Evolutionary conservation across 148 eudicot genomes (phyloP), one percentile per base, ranked within the genome.

Genomic region (Diospyros kaki): DNA sequence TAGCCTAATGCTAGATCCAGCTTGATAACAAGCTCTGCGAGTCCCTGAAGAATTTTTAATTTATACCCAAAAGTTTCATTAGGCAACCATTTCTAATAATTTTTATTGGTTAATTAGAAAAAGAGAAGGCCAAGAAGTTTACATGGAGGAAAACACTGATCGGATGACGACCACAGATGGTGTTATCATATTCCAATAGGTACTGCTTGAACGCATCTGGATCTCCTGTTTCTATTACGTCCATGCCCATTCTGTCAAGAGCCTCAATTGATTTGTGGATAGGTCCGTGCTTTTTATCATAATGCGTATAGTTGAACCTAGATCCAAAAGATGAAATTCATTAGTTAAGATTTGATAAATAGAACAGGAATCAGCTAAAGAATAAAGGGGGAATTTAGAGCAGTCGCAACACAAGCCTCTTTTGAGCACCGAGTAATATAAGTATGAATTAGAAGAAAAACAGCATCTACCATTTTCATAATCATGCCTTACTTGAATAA

Each of bases 131-230:
- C 18, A 2, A 45, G 18, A 42, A 58, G 79, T 79, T 92, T 93
- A 93, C 99, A 86, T 95, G 96, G 81, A 93, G 97, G 71, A 95
- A 93, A 63, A 95, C 94, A 66, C 93, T 85, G 75, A 95, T 95
- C 5, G 99, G 99, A 81, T 93, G 97, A 41, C 99, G 98, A 62
- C 99, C 99, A 82, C 99, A 95, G 39, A 95, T 95, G 55, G 98
- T 95, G 84, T 95, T 95, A 46, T 93, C 99, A 17, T 82, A 93
- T 83, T 95, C 90, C 66, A 46, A 79, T 58, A 95, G 83, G 68
- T 95, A 95, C 72, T 85, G 78, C 83, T 93, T 93, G 73, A 95
- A 95, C 44, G 87, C 87, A 84, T 91, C 91, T 39, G 99, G 91
- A 82, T 95, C 99, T 72, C 99, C 99, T 0, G 88, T 90, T 82